Evolutionary conservation across 768 basidiomycete genomes (phyloP).

Genomic region (Clathrus columnatus): DNA sequence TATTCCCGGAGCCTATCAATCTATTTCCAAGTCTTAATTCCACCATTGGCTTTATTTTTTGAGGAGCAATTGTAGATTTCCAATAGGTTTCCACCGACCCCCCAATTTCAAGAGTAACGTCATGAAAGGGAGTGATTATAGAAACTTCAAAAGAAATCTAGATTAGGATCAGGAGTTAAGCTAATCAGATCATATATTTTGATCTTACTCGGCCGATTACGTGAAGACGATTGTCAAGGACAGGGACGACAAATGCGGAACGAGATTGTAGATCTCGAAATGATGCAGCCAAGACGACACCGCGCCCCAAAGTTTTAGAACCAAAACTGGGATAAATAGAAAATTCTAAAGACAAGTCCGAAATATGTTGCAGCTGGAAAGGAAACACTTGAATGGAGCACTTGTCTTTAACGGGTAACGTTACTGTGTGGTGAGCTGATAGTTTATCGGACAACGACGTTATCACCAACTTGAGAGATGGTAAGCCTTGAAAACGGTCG

Average conservation of each 20-base stretch:
- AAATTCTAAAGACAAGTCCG: conserved; percentile 75
- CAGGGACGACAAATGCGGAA: conserved; percentile 40
- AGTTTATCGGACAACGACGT: conserved; percentile 77
- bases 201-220: conserved; percentile 78
- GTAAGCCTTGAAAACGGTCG: conserved; percentile 58
- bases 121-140: conserved; percentile 82
- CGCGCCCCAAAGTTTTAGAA: conserved; percentile 91
- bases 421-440: conserved; percentile 84
- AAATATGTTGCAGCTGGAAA: conserved; percentile 76
- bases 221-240: conserved; percentile 88
- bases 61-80: conserved; percentile 69
- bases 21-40: conserved; percentile 27
- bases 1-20: conserved; percentile 47
- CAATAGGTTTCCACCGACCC: conserved; percentile 97
- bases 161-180: neutral
- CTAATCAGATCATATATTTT: neutral
- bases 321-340: conserved; percentile 97
- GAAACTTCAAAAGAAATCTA: conserved; percentile 85
- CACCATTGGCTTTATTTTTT: conserved; percentile 24
- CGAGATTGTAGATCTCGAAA: conserved; percentile 46
- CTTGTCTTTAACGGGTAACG: conserved; percentile 56
- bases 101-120: conserved; percentile 88
- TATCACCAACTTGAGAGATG: conserved; percentile 91
- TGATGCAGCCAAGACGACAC: conserved; percentile 71
- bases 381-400: conserved; percentile 66